Conservation (phyloP, 169 alveolate species). For the Theileria annulata region DNA sequence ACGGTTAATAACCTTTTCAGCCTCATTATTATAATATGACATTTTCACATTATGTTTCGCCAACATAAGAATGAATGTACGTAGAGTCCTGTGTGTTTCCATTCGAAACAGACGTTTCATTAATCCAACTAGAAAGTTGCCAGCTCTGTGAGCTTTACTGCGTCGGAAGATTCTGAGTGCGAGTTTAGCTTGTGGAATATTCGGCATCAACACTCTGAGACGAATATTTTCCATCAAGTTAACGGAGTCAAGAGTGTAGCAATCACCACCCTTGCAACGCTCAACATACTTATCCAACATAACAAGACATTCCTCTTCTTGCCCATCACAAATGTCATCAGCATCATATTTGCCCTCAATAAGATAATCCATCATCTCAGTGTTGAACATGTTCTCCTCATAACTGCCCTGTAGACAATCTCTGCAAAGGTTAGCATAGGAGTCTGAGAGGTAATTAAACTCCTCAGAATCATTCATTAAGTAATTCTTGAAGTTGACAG, state of each 20-base stretch:
- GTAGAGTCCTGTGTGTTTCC: slow-evolving; percentile 11
- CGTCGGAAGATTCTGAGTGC: slow-evolving; percentile 36
- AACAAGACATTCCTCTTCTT: slow-evolving; percentile 22
- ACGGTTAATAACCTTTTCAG: slow-evolving; percentile 21
- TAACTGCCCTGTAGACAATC: slow-evolving; percentile 2
- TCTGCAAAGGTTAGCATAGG: slow-evolving; percentile 8
- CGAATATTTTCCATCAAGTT: not conserved
- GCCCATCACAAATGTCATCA: slow-evolving; percentile 6
- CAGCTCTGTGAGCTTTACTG: slow-evolving; percentile 27
- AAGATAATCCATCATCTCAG: slow-evolving; percentile 12
- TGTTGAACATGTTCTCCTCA: slow-evolving; percentile 11
- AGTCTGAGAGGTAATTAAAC: slow-evolving; percentile 5
- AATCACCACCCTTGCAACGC: slow-evolving; percentile 36
- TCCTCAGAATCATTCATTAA: slow-evolving; percentile 1
- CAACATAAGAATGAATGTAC: slow-evolving; percentile 25
- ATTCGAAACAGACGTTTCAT: slow-evolving; percentile 18
- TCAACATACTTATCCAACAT: slow-evolving; percentile 12
- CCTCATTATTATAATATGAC: not conserved
- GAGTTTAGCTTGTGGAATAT: slow-evolving; percentile 49
- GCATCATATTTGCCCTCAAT: slow-evolving; percentile 1
- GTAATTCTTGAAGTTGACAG: slow-evolving; percentile 3
- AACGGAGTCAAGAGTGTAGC: slow-evolving; percentile 33
- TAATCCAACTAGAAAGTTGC: not conserved
- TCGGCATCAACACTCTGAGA: slow-evolving; percentile 37
- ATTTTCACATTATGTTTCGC: not conserved